Evolutionary conservation across 1,284 basidiomycete species (phyloP).

Genomic region (Blastosporella zonata): DNA sequence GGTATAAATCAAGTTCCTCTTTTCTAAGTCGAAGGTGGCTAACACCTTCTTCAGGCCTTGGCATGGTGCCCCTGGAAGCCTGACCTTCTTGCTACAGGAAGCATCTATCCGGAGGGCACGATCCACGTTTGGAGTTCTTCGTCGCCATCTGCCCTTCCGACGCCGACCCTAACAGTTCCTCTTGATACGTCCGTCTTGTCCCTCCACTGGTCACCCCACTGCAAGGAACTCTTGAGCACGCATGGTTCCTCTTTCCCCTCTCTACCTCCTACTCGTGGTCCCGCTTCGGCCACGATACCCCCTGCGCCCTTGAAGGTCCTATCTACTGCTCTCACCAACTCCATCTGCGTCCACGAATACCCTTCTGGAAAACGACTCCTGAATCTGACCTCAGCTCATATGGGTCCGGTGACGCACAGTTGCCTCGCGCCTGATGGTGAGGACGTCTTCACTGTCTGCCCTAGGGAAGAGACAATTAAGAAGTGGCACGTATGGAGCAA

Average conservation of each 20-base stretch:
- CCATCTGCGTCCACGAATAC: conserved; percentile 38
- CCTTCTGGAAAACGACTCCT: conserved; percentile 36
- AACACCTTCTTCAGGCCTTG: conserved; percentile 28
- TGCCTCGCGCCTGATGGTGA: conserved; percentile 37
- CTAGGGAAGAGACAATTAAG: conserved; percentile 37
- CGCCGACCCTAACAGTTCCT: conserved; percentile 31
- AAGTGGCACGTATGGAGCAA: conserved; percentile 41
- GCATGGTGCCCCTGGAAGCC: conserved; percentile 42
- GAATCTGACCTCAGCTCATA: conserved; percentile 33
- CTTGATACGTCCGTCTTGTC: conserved; percentile 37
- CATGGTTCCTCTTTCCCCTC: conserved; percentile 35
- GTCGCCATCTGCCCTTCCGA: conserved; percentile 22
- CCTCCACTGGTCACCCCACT: conserved; percentile 40
- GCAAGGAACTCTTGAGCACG: conserved; percentile 40
- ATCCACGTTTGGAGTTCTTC: conserved; percentile 35
- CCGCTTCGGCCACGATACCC: conserved; percentile 2
- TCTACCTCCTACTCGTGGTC: conserved; percentile 8
- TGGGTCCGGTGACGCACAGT: conserved; percentile 31
- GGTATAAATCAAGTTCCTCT: conserved; percentile 20
- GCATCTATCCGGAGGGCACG: conserved; percentile 36
- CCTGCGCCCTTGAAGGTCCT: conserved; percentile 21
- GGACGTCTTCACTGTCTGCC: conserved; percentile 36
- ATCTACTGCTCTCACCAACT: conserved; percentile 31
- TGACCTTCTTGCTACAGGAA: conserved; percentile 39
- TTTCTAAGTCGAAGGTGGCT: not conserved